Percentiles rank a stretch among this genome's conserved stretches.
These are phyloP conservation scores for Tulasnella calospora DNA, from an alignment of 768 basidiomycete genomes.

Conservation along the genomic window DNA sequence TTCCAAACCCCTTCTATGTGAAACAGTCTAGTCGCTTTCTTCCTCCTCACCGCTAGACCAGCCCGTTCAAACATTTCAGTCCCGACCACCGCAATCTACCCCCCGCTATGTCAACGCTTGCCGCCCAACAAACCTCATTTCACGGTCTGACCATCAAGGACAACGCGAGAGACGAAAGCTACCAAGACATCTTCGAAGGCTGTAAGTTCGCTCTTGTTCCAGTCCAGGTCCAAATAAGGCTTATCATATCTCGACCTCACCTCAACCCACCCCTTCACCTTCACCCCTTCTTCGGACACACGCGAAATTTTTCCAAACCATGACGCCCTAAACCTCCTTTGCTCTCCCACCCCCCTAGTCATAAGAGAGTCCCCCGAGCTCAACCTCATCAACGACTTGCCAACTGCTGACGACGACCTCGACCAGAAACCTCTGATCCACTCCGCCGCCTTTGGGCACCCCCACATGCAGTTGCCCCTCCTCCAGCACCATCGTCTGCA, in stretches of 20 bases:
- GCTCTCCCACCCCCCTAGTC: slow-evolving; percentile 3
- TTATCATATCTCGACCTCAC: slow-evolving; percentile 2
- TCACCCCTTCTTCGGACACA: background rate
- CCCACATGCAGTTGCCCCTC: slow-evolving; percentile 2
- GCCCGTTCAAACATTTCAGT: background rate
- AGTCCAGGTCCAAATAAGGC: slow-evolving; percentile 6
- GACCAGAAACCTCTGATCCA: slow-evolving; percentile 26
- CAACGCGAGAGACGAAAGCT: background rate
- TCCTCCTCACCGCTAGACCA: background rate
- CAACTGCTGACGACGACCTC: background rate
- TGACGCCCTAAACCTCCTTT: slow-evolving; percentile 1
- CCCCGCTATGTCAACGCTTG: background rate
- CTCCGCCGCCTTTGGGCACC: slow-evolving; percentile 14
- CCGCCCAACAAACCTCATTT: background rate
- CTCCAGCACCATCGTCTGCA: slow-evolving; percentile 22
- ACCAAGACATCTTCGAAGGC: slow-evolving; percentile 10
- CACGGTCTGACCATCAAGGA: slow-evolving; percentile 1
- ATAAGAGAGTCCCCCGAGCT: slow-evolving; percentile 25
- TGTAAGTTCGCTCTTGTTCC: background rate
- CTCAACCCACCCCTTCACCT: slow-evolving; percentile 7
- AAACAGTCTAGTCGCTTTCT: background rate
- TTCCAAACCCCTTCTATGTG: background rate
- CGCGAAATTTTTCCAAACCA: background rate
- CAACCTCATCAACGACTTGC: slow-evolving; percentile 22
- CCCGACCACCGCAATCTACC: background rate